A percentile compares a stretch with the other conserved stretches of the same genome.
Evolutionary conservation across 306 rosid genomes (phyloP).

Genomic region (Glycyrrhiza uralensis): DNA sequence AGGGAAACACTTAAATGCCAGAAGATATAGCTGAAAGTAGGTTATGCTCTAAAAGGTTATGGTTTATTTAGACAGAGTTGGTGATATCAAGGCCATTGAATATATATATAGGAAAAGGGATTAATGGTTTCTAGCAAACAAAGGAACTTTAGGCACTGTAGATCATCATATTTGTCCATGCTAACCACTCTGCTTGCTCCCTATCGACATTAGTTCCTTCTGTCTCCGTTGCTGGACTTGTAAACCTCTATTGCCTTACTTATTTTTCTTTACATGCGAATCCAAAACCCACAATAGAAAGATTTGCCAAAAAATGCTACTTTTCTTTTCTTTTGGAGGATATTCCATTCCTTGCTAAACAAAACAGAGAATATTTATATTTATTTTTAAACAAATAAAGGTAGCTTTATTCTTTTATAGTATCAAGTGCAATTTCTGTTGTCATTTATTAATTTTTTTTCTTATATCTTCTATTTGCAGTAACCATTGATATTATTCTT

Average conservation of each 20-base stretch:
- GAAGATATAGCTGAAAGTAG: background rate
- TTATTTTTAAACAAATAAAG: background rate
- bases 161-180: background rate
- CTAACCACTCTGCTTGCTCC: background rate
- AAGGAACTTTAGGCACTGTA: background rate
- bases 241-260: background rate
- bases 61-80: background rate
- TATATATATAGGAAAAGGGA: background rate
- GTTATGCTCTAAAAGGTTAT: background rate
- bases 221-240: background rate
- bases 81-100: background rate
- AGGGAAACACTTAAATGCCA: background rate
- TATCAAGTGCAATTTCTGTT: background rate
- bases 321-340: background rate
- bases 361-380: background rate
- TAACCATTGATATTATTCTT: slow-evolving; percentile 72
- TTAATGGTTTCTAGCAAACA: background rate
- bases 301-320: background rate
- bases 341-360: slow-evolving; percentile 2
- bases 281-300: background rate
- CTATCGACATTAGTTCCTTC: background rate
- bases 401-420: slow-evolving; percentile 8
- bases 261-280: background rate
- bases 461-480: slow-evolving; percentile 52
- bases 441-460: background rate